These are phyloP conservation scores for Kokia cookei DNA, from an alignment of 441 rosid genomes.

Conservation along the genomic window DNA sequence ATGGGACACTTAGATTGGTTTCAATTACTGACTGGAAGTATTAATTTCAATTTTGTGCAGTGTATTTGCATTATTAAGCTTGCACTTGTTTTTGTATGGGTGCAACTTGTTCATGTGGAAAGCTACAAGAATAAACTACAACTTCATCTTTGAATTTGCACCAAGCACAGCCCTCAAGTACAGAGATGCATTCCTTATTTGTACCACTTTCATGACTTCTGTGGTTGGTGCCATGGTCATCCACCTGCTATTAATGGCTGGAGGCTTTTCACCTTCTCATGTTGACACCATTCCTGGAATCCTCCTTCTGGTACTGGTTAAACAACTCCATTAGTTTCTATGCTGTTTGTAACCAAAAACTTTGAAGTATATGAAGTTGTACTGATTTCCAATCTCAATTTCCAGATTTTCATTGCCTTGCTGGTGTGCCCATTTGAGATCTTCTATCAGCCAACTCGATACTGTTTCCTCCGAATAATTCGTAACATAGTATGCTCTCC, in stretches of 20 bases:
- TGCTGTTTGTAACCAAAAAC: not conserved
- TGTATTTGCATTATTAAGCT: slow-evolving; percentile 79
- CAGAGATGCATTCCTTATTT: slow-evolving; percentile 83
- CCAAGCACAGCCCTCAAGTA: slow-evolving; percentile 83
- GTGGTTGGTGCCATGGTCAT: slow-evolving; percentile 78
- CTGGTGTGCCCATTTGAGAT: slow-evolving; percentile 80
- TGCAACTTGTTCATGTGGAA: slow-evolving; percentile 95
- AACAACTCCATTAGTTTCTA: not conserved
- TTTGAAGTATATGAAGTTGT: not conserved
- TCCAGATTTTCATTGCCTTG: slow-evolving; percentile 58
- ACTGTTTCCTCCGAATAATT: slow-evolving; percentile 65
- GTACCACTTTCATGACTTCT: slow-evolving; percentile 88
- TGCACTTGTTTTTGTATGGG: slow-evolving; percentile 96
- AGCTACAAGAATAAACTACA: slow-evolving; percentile 75
- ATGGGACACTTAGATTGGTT: not conserved
- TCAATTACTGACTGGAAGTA: not conserved
- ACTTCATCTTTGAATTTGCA: slow-evolving; percentile 81
- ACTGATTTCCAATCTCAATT: slow-evolving; percentile 1
- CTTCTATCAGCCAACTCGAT: slow-evolving; percentile 81
- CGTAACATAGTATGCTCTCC: slow-evolving; percentile 90
- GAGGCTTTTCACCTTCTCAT: slow-evolving; percentile 47
- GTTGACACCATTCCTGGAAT: slow-evolving; percentile 91
- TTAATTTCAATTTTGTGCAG: slow-evolving; percentile 41
- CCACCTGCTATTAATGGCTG: slow-evolving; percentile 74
- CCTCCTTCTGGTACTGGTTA: slow-evolving; percentile 55